Base-by-base conservation (phyloP, 805 yeast species). In the Brettanomyces naardenensis region DNA sequence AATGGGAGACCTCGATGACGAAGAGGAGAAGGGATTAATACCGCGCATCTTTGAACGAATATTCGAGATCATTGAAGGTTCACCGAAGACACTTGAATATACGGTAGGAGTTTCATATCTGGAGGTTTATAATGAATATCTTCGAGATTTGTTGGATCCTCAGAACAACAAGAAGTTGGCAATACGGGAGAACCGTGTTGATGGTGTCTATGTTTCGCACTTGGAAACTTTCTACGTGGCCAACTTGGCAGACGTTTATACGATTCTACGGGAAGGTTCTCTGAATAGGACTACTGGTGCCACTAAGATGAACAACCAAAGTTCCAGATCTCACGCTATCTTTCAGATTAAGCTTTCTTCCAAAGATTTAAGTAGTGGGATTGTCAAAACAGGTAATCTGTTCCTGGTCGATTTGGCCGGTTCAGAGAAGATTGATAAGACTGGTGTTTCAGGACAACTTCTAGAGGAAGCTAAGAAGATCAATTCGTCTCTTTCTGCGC, bases 361-460 rank as follows among this genome's bases (percentile, higher is more conserved):
- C 50, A 74, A 73, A 51, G 68, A 72, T 47, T 43, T 65, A 15
- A 59, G 59, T 3, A 66, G 70, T n/a, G 84, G 82, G 11, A 67
- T 75, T 5, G 65, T 73, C 17, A 80, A 75, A 52, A 65, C 69
- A 28, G 80, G 88, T 4, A 76, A 73, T 41, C 64, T 87, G 42
- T 81, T 78, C 48, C 58, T 87, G 27, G 90, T 86, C 10, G 96
- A 87, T 59, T 66, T 87, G 45, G 95, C 95, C 0, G 95, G 95
- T 5, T 79, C 90, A 18, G 95, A 89, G 56, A 83, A 78, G 54
- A 75, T 80, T 28, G 76, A 77, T 41, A 80, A 78, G 45, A 76
- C 92, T 0, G 90, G 92, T 3, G 90, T 89, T 1, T 58, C 74
- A 0, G 92, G 92, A 1, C 76, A 75, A 47, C 69, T 79, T 2